phyloP scores from a whole-genome alignment of 768 basidiomycete species.

The Rhizopogon roseolus region DNA sequence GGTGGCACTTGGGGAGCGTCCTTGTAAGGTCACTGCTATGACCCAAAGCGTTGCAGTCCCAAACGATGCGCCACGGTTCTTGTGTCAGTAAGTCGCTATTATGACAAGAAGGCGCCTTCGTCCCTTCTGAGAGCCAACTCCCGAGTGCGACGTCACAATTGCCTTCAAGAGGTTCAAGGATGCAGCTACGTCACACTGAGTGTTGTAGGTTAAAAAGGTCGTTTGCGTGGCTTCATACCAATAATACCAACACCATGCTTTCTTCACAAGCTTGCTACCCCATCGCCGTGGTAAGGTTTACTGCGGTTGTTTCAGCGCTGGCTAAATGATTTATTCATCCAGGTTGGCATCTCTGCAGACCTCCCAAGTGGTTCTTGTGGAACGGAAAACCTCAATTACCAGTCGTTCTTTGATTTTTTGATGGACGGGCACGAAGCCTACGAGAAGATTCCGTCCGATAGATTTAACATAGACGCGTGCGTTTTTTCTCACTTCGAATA shows the following conservation, averaged over 20 bases:
- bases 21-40: no score
- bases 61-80: no score
- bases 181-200: no score
- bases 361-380: slow-evolving; percentile 1
- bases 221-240: no score
- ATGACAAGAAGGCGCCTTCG: no score
- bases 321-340: background rate
- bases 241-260: background rate
- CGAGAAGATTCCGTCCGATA: slow-evolving; percentile 7
- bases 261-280: background rate
- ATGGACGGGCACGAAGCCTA: slow-evolving; percentile 7
- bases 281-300: background rate
- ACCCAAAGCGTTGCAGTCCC: no score
- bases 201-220: no score
- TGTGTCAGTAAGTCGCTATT: no score
- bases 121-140: no score
- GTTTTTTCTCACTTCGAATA: background rate
- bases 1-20: no score
- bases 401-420: slow-evolving; percentile 8
- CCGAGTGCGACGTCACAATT: no score
- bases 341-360: slow-evolving; percentile 11
- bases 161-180: no score
- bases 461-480: slow-evolving; percentile 8
- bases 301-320: background rate
- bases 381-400: slow-evolving; percentile 7